Conservation (phyloP, 2,329 filamentous ascomycete species). For the Fusarium gaditjirri region DNA sequence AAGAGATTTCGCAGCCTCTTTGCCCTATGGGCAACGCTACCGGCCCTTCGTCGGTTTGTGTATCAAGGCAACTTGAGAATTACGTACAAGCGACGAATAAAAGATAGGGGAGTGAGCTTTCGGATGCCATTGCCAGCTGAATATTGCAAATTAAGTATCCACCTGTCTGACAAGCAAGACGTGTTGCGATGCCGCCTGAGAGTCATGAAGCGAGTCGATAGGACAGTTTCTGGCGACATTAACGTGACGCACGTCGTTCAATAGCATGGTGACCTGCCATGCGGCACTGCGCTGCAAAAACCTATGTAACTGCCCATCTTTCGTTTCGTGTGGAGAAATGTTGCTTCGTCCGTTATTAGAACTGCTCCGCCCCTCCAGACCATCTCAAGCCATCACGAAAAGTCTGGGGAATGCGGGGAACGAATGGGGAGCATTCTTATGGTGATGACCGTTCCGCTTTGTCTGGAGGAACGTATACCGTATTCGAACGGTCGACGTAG, state of each 20-base stretch:
- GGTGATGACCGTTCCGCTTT: conserved; percentile 15
- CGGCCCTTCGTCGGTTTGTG: conserved; percentile 31
- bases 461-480: neutral
- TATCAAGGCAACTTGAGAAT: conserved; percentile 8
- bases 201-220: neutral
- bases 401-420: conserved; percentile 39
- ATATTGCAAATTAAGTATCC: conserved; percentile 15
- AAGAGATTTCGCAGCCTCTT: conserved; percentile 20
- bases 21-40: neutral
- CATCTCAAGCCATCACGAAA: conserved; percentile 15
- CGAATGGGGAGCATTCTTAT: conserved; percentile 13
- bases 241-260: conserved; percentile 6
- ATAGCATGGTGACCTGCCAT: conserved; percentile 8
- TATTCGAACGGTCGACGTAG: conserved; percentile 27
- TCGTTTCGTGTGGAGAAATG: conserved; percentile 26
- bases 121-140: conserved; percentile 24
- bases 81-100: conserved; percentile 31
- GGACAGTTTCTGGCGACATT: neutral
- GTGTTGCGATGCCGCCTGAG: neutral
- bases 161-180: conserved; percentile 5
- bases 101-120: conserved; percentile 17
- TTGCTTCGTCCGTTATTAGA: neutral
- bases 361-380: conserved; percentile 14
- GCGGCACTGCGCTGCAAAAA: neutral
- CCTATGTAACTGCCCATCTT: neutral